Evolutionary conservation across 73 alveolate species (phyloP).

Genomic region (Tetrahymena thermophila): DNA sequence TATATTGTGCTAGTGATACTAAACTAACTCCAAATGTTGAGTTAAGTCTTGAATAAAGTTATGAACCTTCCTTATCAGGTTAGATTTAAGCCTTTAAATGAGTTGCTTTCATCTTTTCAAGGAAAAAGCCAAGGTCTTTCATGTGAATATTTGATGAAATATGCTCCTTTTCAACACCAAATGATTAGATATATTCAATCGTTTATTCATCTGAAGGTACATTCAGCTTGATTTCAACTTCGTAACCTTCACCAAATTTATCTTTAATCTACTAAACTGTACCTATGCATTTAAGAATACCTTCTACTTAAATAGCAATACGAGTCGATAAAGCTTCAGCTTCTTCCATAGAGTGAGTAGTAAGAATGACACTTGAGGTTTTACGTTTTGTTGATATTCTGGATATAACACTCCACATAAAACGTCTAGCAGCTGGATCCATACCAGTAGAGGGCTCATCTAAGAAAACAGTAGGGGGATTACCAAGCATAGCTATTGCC

Average conservation of each 20-base stretch:
- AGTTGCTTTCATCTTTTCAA: neutral
- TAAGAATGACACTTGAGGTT: constrained; percentile 78
- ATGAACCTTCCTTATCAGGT: constrained; percentile 31
- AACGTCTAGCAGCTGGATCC: constrained; percentile 97
- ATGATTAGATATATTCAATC: constrained; percentile 4
- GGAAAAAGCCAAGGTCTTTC: neutral
- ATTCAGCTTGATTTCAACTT: constrained; percentile 67
- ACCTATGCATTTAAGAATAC: constrained; percentile 87
- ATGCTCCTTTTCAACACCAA: constrained; percentile 19
- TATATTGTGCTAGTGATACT: constrained; percentile 26
- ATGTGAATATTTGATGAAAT: constrained; percentile 8
- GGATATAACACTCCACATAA: constrained; percentile 96
- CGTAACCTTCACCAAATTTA: constrained; percentile 92
- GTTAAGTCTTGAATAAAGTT: constrained; percentile 33
- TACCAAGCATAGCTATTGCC: constrained; percentile 97
- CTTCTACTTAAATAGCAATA: constrained; percentile 96
- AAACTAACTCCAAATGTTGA: constrained; percentile 13
- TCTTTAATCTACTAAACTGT: constrained; percentile 81
- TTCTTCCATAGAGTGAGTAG: constrained; percentile 96
- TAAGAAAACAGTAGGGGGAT: constrained; percentile 96
- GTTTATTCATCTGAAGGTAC: constrained; percentile 57
- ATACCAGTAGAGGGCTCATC: constrained; percentile 99
- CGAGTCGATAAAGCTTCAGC: constrained; percentile 88
- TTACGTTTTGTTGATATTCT: constrained; percentile 87
- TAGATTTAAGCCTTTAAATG: constrained; percentile 6